Conservation (phyloP, 1,284 basidiomycete species). For the Trichosporon coremiiforme region DNA sequence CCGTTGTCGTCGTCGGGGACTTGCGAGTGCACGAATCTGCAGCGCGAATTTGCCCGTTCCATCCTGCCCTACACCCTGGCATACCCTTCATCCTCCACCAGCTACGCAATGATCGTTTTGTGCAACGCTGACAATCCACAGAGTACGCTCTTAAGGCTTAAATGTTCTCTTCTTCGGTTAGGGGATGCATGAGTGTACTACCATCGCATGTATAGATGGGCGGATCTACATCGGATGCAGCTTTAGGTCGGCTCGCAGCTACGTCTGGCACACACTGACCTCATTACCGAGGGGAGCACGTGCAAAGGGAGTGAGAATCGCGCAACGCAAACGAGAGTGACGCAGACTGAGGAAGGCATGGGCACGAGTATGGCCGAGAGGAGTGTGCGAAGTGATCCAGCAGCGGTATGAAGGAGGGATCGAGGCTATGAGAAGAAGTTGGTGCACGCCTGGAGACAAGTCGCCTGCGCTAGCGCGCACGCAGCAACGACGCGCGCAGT, state of each 20-base stretch:
- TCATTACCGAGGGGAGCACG: too few species aligned
- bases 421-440: not conserved
- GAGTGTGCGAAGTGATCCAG: too few species aligned
- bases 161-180: slow-evolving; percentile 28
- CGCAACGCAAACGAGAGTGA: too few species aligned
- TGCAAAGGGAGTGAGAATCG: not conserved
- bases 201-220: slow-evolving; percentile 29
- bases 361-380: too few species aligned
- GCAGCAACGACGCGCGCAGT: slow-evolving; percentile 9
- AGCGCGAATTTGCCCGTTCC: not conserved
- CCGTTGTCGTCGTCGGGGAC: not conserved
- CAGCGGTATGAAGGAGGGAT: not conserved
- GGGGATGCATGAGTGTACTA: slow-evolving; percentile 46
- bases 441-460: not conserved
- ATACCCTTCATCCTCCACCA: not conserved
- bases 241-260: slow-evolving; percentile 7
- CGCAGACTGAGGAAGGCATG: too few species aligned
- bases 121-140: slow-evolving; percentile 26
- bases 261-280: not conserved
- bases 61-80: not conserved
- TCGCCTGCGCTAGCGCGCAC: slow-evolving; percentile 1
- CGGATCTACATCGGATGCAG: slow-evolving; percentile 17
- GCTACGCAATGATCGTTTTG: too few species aligned
- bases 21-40: not conserved
- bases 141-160: slow-evolving; percentile 57